Conservation (phyloP, 1,284 basidiomycete species). For the Xerocomus amazonicus region DNA sequence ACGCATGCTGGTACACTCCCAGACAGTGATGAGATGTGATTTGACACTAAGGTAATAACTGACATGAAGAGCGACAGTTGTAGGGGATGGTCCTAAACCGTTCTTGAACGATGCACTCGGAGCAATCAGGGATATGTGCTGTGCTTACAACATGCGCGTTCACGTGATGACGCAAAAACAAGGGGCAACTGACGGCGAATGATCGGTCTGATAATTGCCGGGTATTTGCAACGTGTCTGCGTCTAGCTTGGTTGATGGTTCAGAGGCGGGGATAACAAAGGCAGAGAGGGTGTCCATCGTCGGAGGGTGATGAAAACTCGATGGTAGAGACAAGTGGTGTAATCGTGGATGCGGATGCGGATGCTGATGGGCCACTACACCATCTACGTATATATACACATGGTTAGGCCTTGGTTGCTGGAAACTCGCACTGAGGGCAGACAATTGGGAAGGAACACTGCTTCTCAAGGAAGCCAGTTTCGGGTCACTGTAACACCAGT, state of each 20-base stretch:
- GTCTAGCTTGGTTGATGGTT: neutral
- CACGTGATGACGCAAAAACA: slow-evolving; percentile 18
- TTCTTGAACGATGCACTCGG: neutral
- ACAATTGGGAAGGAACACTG: slow-evolving; percentile 19
- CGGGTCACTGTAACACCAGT: slow-evolving; percentile 1
- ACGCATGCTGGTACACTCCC: slow-evolving; percentile 7
- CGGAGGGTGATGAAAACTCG: slow-evolving; percentile 2
- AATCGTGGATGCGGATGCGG: too few relatives aligned
- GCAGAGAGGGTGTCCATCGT: slow-evolving; percentile 20
- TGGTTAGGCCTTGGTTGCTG: neutral
- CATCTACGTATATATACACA: slow-evolving; percentile 22
- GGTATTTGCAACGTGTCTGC: slow-evolving; percentile 9
- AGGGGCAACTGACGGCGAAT: neutral
- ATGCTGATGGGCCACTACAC: slow-evolving; percentile 1
- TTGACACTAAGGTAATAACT: neutral
- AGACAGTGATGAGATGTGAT: neutral
- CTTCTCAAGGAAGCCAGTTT: neutral
- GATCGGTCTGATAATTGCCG: slow-evolving; percentile 6
- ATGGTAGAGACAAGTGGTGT: slow-evolving; percentile 6
- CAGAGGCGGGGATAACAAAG: slow-evolving; percentile 1
- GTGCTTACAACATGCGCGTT: slow-evolving; percentile 13
- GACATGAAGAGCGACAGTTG: neutral
- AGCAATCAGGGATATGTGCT: neutral
- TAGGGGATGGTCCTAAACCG: too few relatives aligned
- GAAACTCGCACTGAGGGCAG: neutral